These are phyloP conservation scores for Tripterygium wilfordii DNA, from an alignment of 177 flowering plant species.

Conservation along the genomic window DNA sequence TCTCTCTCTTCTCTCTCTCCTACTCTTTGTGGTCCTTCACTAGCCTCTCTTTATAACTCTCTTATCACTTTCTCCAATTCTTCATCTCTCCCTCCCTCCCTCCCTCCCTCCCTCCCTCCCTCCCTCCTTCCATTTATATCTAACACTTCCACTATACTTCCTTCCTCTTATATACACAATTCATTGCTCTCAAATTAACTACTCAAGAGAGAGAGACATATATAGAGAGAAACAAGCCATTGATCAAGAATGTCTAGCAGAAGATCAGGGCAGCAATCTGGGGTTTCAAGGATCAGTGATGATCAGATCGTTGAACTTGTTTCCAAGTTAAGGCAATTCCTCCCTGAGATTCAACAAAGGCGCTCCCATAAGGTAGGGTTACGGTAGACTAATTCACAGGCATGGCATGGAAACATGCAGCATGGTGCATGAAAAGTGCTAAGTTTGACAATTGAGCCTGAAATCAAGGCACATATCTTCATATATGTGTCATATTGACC, in stretches of 20 bases:
- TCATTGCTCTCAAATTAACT: not conserved
- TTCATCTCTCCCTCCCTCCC: constrained; percentile 5
- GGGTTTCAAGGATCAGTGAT: constrained; percentile 46
- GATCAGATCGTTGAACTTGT: constrained; percentile 63
- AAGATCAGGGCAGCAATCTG: constrained; percentile 56
- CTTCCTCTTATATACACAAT: not conserved
- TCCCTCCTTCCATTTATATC: too few species aligned
- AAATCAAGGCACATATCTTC: too few species aligned
- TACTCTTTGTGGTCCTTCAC: constrained; percentile 6
- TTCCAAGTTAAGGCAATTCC: constrained; percentile 57
- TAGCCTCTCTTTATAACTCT: constrained; percentile 22
- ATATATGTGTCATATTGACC: too few species aligned
- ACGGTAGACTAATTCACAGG: too few species aligned
- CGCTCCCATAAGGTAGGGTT: constrained; percentile 68
- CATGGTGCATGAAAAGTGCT: too few species aligned
- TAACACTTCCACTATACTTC: too few species aligned
- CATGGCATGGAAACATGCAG: too few species aligned
- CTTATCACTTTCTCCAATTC: constrained; percentile 18
- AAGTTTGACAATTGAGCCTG: too few species aligned
- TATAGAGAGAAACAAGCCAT: too few species aligned
- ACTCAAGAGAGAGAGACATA: too few species aligned
- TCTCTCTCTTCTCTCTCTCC: constrained; percentile 13
- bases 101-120: constrained; percentile 2
- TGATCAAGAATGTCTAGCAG: constrained; percentile 42
- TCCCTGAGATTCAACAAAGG: constrained; percentile 58